These are phyloP conservation scores for Colletotrichum lupini DNA, from an alignment of 2,329 filamentous ascomycete genomes.

Conservation along the genomic window DNA sequence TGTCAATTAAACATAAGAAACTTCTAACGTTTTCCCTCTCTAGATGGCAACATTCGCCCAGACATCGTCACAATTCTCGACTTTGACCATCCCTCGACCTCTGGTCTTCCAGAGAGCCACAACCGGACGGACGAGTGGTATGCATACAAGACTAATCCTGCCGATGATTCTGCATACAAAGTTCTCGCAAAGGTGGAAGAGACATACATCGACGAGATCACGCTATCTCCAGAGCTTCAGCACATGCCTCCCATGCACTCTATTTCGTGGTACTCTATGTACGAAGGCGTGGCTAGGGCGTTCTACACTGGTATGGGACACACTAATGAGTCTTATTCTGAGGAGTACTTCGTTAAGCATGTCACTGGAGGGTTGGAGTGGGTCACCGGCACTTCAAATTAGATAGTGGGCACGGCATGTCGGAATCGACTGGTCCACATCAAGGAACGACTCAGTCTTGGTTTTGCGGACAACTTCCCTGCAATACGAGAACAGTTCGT, in stretches of 20 bases:
- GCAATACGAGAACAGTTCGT: accelerated
- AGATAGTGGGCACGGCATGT: not conserved
- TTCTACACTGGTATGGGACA: not conserved
- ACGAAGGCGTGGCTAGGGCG: not conserved
- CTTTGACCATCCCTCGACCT: not conserved
- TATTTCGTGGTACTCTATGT: not conserved
- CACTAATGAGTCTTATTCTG: not conserved
- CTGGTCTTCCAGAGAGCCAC: not conserved
- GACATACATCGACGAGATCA: not conserved
- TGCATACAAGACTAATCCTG: not conserved
- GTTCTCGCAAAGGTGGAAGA: not conserved
- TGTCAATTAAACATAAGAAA: not conserved
- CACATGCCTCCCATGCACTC: not conserved
- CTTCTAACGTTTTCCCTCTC: not conserved
- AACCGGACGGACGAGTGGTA: not conserved
- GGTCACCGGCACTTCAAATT: not conserved
- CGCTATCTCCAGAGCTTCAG: not conserved
- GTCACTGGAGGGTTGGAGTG: not conserved
- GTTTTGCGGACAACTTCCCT: not conserved
- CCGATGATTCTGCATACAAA: not conserved
- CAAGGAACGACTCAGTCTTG: not conserved
- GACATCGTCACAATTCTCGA: not conserved
- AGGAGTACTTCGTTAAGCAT: not conserved
- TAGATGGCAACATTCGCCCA: not conserved
- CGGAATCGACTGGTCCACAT: not conserved